Conservation (phyloP, 331 rosid species). For the Erythrophleum ivorense region DNA sequence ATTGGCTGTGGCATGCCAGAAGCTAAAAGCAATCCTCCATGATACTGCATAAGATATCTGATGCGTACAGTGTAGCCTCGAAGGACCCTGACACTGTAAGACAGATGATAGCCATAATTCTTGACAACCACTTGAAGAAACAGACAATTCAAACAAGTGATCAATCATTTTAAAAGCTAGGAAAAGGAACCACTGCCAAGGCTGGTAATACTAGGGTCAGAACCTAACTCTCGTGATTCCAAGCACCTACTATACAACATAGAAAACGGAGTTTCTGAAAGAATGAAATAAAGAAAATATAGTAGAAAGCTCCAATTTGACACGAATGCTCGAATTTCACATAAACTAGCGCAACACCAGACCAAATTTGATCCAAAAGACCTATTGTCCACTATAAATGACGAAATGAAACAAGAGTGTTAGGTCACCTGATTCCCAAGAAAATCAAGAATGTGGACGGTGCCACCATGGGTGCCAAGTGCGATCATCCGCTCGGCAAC, state of each 20-base stretch:
- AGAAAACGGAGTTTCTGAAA: neutral
- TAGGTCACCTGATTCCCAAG: constrained; percentile 80
- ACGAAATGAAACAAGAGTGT: neutral
- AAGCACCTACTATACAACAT: neutral
- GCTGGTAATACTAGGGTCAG: neutral
- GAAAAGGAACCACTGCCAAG: neutral
- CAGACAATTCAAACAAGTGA: neutral
- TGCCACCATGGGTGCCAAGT: constrained; percentile 81
- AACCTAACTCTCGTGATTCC: neutral
- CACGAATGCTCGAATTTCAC: neutral
- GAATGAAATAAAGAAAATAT: neutral
- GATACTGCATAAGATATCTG: neutral
- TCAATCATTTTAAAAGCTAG: constrained; percentile 16
- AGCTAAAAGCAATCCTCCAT: constrained; percentile 23
- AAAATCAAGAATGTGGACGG: constrained; percentile 78
- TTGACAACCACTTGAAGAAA: neutral
- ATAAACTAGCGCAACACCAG: neutral
- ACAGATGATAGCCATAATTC: neutral
- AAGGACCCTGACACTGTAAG: neutral
- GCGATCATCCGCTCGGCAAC: constrained; percentile 95
- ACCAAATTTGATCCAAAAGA: neutral
- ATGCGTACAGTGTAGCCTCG: neutral
- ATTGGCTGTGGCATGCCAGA: constrained; percentile 18
- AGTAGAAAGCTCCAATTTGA: constrained; percentile 33
- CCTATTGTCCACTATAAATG: neutral